Base-by-base conservation (phyloP, 495 filamentous ascomycete genomes). In the Penicillium dipodomyicola region DNA sequence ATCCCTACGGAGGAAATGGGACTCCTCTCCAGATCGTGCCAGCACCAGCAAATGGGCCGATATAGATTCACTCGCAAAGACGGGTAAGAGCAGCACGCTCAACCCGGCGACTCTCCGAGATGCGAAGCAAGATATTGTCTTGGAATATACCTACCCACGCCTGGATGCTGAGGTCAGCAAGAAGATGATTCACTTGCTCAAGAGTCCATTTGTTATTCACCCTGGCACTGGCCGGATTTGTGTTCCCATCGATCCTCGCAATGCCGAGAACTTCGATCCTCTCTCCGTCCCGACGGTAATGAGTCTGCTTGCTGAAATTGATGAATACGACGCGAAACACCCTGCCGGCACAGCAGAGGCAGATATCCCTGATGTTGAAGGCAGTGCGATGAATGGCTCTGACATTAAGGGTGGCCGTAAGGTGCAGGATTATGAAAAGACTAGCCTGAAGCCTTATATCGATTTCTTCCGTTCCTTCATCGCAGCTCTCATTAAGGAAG, bases 71-170 rank as follows among this genome's bases (percentile, higher is more conserved):
- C 70, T 96, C 3, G 94, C 94, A 15, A 87, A 89, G 65, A 82
- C 84, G 0, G 84, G 86, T 12, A 83, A 82, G 11, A 84, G 83
- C 67, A 85, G 84, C 48, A 82, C 76, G 1, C 71, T 93, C 1
- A 84, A 90, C 63, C 56, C 83, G 3, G 74, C 77, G 48, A 80
- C 83, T 3, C 80, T 97, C 23, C 79, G 85, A n/a, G 89, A 97
- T 56, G 89, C 89, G 23, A 97, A 96, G 73, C 89, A 95, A 62
- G 94, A 97, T 65, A 86, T 97, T 43, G 84, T 97, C 14, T 81
- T 98, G 25, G 95, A 97, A 73, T 97, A 97, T 73, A 96, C 94
- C 5, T 98, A 98, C 70, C 95, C 94, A n/a, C 86, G 94, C 10
- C 85, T 98, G 49, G 94, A 98, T 79, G 90, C 91, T 53, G 91